Percentiles rank a stretch among this genome's conserved stretches.
Conservation (phyloP, 78 protist species). For the Bigelowiella natans region DNA sequence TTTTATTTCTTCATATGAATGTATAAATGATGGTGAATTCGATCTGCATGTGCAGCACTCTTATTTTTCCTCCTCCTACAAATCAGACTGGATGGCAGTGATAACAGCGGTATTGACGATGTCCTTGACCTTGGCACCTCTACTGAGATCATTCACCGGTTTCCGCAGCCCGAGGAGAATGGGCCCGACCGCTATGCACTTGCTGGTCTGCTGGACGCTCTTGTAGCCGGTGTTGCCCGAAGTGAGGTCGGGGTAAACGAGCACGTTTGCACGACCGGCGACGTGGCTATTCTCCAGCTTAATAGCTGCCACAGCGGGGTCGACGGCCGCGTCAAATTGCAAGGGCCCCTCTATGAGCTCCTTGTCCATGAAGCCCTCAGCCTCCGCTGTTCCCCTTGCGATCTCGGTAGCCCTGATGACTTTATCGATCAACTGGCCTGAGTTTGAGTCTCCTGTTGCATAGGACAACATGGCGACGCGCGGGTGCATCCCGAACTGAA, state of each 20-base stretch:
- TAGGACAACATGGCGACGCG: slow-evolving; percentile 33
- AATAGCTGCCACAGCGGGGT: slow-evolving; percentile 27
- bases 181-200: slow-evolving; percentile 25
- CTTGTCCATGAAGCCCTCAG: too few relatives aligned
- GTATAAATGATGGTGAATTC: too few relatives aligned
- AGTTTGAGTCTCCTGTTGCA: slow-evolving; percentile 29
- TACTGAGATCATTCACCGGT: slow-evolving; percentile 30
- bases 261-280: slow-evolving; percentile 18
- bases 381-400: not conserved
- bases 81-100: not conserved
- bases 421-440: slow-evolving; percentile 20
- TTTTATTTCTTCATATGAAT: too few relatives aligned
- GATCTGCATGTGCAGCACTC: too few relatives aligned
- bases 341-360: slow-evolving; percentile 25
- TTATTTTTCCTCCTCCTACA: too few relatives aligned
- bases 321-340: slow-evolving; percentile 42
- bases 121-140: slow-evolving; percentile 13
- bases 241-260: slow-evolving; percentile 33
- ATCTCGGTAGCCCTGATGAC: not conserved
- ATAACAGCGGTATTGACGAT: not conserved
- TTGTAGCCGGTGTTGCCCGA: slow-evolving; percentile 34
- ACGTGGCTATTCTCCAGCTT: not conserved
- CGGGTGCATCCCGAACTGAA: slow-evolving; percentile 11
- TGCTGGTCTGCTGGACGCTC: slow-evolving; percentile 34
- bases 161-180: slow-evolving; percentile 30